Evolutionary conservation across 139 green algal genomes (phyloP).

Genomic region (Asterochloris sp.): DNA sequence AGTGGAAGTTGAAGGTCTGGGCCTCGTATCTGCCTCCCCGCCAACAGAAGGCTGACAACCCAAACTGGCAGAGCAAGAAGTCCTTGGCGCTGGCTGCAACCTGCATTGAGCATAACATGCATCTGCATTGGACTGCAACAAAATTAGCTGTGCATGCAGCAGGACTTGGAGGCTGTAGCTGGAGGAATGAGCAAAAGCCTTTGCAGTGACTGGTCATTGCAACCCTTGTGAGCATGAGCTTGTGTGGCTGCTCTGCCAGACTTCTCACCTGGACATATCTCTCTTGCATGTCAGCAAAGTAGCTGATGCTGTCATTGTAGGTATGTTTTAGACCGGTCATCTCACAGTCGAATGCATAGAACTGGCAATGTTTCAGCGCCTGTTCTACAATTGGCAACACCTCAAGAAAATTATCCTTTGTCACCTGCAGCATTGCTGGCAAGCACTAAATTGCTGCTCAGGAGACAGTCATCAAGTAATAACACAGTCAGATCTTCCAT

Average conservation of each 20-base stretch:
- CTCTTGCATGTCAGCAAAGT: slow-evolving; percentile 69
- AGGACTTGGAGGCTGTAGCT: neutral
- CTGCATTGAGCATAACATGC: slow-evolving; percentile 30
- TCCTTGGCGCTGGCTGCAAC: slow-evolving; percentile 34
- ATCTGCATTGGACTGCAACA: neutral
- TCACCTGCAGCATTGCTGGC: slow-evolving; percentile 45
- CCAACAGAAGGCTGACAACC: slow-evolving; percentile 54
- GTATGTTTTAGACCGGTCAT: slow-evolving; percentile 69
- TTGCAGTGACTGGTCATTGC: neutral
- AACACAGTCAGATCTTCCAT: too few species aligned
- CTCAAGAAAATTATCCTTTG: slow-evolving; percentile 57
- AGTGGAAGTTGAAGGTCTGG: slow-evolving; percentile 82
- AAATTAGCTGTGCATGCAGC: neutral
- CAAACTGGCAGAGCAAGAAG: slow-evolving; percentile 76
- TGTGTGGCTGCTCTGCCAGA: neutral
- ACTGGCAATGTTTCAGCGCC: slow-evolving; percentile 41
- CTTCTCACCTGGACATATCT: slow-evolving; percentile 37
- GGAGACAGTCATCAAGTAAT: too few species aligned
- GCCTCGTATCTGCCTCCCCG: slow-evolving; percentile 30
- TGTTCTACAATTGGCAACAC: slow-evolving; percentile 46
- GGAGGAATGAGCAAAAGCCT: neutral
- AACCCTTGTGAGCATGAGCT: neutral
- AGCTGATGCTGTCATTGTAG: slow-evolving; percentile 40
- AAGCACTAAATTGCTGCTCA: too few species aligned
- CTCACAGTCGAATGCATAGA: slow-evolving; percentile 67